Evolutionary conservation across 2,329 filamentous ascomycete species (phyloP), one percentile per base, ranked within the genome.

Genomic region (Monilinia polystroma): DNA sequence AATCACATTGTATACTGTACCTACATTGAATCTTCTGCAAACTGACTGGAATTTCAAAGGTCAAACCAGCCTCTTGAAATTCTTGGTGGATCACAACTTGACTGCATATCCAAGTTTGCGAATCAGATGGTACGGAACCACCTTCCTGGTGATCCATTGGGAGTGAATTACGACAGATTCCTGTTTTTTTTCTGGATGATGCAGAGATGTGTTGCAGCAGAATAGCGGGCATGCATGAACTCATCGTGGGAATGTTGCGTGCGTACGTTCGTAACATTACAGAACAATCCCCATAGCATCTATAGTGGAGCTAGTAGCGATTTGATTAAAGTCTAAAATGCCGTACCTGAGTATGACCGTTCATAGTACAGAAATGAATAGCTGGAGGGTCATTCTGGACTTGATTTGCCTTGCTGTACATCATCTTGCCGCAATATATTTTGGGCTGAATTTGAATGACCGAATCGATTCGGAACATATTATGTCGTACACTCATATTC

Each of bases 141-240:
- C 4, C 16, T 26, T 51, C n/a, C 29, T 51, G 8, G 16, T 38
- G 58, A 26, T n/a, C 20, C 20, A 20, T 49, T 51, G 29, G 7
- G 20, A 38, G 23, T 18, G 23, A 26, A 7, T 35, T 51, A 23
- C 45, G 12, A 51, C 26, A 23, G 12, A 26, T 23, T 38, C 8
- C 23, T 14, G 3, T 12, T 35, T 10, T 38, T 51, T 10, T n/a
- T 38, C 18, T 60, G 4, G n/a, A 60, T 35, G 8, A 51, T 51
- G n/a, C 57, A 51, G 18, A 51, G 12, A 38, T 51, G 20, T 32
- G 23, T 51, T 49, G 57, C 45, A 60, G 45, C 14, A 43, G 45
- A 60, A 60, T 16, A 51, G 23, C 45, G 12, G 51, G 20, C 58
- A 60, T 51, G 58, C 58, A 60, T 60, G 58, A 51, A 60, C 45